Evolutionary conservation across 495 filamentous ascomycete species (phyloP).

Genomic region (Gamarada debralockiae): DNA sequence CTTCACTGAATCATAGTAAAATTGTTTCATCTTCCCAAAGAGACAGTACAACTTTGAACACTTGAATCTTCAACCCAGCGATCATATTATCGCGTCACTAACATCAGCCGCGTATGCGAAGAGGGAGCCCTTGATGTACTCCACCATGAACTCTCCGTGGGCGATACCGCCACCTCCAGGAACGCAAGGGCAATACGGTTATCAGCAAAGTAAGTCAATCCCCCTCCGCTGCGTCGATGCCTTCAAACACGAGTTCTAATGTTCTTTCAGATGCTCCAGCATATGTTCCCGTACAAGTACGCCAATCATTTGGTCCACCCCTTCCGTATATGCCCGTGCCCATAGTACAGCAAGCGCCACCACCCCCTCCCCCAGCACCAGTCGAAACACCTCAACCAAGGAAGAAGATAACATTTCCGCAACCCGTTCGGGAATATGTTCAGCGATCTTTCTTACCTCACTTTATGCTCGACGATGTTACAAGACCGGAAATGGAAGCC

Average conservation of each 20-base stretch:
- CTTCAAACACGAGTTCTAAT: slow-evolving; percentile 11
- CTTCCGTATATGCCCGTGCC: slow-evolving; percentile 45
- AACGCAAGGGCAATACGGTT: slow-evolving; percentile 19
- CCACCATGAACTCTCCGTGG: slow-evolving; percentile 23
- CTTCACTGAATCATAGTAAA: slow-evolving; percentile 5
- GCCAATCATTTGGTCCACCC: slow-evolving; percentile 28
- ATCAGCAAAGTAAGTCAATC: slow-evolving; percentile 18
- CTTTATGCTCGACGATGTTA: slow-evolving; percentile 62
- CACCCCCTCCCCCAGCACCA: slow-evolving; percentile 17
- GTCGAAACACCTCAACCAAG: slow-evolving; percentile 30
- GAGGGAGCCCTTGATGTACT: slow-evolving; percentile 13
- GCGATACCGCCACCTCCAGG: slow-evolving; percentile 22
- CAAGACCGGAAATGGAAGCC: slow-evolving; percentile 66
- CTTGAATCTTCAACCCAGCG: background rate
- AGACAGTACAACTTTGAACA: slow-evolving; percentile 3
- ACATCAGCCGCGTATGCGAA: slow-evolving; percentile 15
- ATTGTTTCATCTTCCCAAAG: background rate
- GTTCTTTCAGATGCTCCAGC: slow-evolving; percentile 30
- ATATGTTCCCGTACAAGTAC: slow-evolving; percentile 44
- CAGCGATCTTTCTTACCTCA: slow-evolving; percentile 75
- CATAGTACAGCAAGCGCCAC: slow-evolving; percentile 14
- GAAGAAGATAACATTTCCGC: slow-evolving; percentile 70
- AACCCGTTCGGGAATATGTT: slow-evolving; percentile 75
- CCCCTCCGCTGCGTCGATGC: background rate
- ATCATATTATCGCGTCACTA: slow-evolving; percentile 18